phyloP scores from a whole-genome alignment of 2,329 filamentous ascomycete species.

The Botrytis deweyae region DNA sequence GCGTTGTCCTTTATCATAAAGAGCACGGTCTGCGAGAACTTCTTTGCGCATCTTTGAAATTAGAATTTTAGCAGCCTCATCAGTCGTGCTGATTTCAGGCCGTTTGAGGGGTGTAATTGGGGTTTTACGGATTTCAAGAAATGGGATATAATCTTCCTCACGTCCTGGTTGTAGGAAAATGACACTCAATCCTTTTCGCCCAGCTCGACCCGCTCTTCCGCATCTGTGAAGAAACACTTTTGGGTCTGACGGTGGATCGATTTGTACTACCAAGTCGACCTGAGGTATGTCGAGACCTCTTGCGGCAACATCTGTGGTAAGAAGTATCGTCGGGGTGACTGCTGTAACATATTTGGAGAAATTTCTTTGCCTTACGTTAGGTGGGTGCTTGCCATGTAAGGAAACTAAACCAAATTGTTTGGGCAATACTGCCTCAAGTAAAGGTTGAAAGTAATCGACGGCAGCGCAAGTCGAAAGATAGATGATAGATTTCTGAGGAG shows the following conservation, averaged over 20 bases:
- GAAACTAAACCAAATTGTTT: slow-evolving; percentile 69
- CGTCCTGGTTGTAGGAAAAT: slow-evolving; percentile 80
- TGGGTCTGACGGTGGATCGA: slow-evolving; percentile 82
- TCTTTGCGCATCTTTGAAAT: slow-evolving; percentile 61
- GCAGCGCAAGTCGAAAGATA: slow-evolving; percentile 93
- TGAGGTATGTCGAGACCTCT: slow-evolving; percentile 88
- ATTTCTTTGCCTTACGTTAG: slow-evolving; percentile 85
- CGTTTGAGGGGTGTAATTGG: slow-evolving; percentile 66
- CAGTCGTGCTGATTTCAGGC: slow-evolving; percentile 56
- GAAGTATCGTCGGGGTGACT: slow-evolving; percentile 72
- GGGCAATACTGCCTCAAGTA: slow-evolving; percentile 73
- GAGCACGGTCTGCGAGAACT: slow-evolving; percentile 51
- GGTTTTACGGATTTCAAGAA: slow-evolving; percentile 83
- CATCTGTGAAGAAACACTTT: slow-evolving; percentile 95
- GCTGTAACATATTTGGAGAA: slow-evolving; percentile 77
- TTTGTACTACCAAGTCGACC: slow-evolving; percentile 86
- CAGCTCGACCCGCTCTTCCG: slow-evolving; percentile 85
- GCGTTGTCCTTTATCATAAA: slow-evolving; percentile 82
- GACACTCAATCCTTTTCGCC: slow-evolving; percentile 78
- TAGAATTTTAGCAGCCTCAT: slow-evolving; percentile 57
- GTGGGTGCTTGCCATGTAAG: slow-evolving; percentile 87
- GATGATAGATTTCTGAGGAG: slow-evolving; percentile 81
- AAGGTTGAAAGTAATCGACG: slow-evolving; percentile 88
- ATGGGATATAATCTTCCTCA: slow-evolving; percentile 88
- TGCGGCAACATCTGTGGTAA: slow-evolving; percentile 91